Evolutionary conservation across 2,329 filamentous ascomycete species (phyloP).

Genomic region (Aspergillus pseudonomiae): DNA sequence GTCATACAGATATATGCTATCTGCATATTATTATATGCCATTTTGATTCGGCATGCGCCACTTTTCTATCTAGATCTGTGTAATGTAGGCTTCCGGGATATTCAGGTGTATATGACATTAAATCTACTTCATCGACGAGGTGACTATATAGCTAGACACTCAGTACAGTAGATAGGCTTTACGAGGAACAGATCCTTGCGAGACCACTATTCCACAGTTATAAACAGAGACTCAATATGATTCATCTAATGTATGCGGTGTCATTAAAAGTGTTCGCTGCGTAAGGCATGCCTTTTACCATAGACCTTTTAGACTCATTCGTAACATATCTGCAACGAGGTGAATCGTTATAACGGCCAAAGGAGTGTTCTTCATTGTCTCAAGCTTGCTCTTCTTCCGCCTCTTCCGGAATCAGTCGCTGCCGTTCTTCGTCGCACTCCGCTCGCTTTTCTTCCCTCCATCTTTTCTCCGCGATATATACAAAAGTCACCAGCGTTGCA

Average conservation of each 20-base stretch:
- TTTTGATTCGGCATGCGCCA: no score
- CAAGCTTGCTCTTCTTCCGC: conserved; percentile 18
- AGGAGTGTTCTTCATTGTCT: no score
- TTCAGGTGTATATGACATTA: no score
- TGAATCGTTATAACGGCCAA: neutral
- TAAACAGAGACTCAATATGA: neutral
- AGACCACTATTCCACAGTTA: neutral
- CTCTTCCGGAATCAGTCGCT: conserved; percentile 29
- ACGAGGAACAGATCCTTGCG: no score
- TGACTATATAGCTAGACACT: no score
- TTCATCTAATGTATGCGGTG: neutral
- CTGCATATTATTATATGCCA: no score
- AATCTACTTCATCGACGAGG: no score
- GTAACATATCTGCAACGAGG: neutral
- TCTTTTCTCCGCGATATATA: conserved; percentile 42
- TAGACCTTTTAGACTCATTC: neutral
- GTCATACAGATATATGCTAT: no score
- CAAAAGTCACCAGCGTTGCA: conserved; percentile 66
- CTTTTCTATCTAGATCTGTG: no score
- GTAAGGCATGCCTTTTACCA: neutral
- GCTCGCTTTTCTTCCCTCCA: conserved; percentile 16
- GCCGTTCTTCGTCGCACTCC: conserved; percentile 27
- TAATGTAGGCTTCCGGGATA: no score
- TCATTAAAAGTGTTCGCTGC: neutral
- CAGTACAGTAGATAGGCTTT: no score